phyloP scores from a whole-genome alignment of 2,329 filamentous ascomycete genomes.

The Diaporthe helianthi region DNA sequence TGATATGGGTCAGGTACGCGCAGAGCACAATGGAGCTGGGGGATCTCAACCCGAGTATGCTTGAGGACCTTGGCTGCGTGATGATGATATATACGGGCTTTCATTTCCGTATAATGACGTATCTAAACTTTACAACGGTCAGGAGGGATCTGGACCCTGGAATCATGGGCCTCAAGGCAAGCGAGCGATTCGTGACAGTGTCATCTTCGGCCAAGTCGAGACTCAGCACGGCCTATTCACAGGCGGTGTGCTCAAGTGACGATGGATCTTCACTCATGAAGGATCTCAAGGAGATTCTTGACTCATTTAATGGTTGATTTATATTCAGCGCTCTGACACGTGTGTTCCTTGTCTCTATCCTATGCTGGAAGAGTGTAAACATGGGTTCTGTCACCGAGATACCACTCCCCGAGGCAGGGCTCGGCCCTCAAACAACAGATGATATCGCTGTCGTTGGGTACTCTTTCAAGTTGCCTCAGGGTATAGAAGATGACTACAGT shows the following conservation, averaged over 20 bases:
- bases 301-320: conserved; percentile 35
- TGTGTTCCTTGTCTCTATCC: not conserved
- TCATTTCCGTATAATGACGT: conserved; percentile 3
- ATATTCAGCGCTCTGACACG: not conserved
- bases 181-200: conserved; percentile 4
- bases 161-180: not conserved
- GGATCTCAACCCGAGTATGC: not conserved
- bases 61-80: not conserved
- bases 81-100: not conserved
- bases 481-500: conserved; percentile 40
- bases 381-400: not conserved
- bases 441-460: conserved; percentile 46
- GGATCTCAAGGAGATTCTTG: not conserved
- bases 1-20: not conserved
- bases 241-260: conserved; percentile 12
- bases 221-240: conserved; percentile 7
- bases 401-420: not conserved
- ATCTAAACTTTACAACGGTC: not conserved
- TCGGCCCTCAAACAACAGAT: not conserved
- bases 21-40: not conserved
- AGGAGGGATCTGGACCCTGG: not conserved
- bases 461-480: conserved; percentile 48
- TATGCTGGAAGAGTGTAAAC: not conserved
- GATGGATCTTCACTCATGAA: conserved; percentile 1
- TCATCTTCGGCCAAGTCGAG: not conserved